Evolutionary conservation across 495 filamentous ascomycete species (phyloP).

Genomic region (Pyronema omphalodes): DNA sequence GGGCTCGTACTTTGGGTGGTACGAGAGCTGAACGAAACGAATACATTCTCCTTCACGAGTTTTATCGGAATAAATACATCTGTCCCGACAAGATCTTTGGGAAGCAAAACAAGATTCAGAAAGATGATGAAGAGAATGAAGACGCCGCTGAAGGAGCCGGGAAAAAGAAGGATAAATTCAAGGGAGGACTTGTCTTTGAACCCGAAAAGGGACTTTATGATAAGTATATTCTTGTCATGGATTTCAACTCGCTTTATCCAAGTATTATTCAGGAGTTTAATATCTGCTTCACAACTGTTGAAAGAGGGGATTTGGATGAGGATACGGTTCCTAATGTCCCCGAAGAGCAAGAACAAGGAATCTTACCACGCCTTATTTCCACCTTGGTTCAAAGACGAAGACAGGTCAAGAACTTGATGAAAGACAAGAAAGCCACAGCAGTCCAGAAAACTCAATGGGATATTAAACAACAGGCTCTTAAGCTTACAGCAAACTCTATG

Average conservation of each 20-base stretch:
- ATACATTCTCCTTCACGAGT: slow-evolving; percentile 96
- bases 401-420: slow-evolving; percentile 92
- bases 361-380: slow-evolving; percentile 76
- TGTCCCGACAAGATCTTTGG: slow-evolving; percentile 79
- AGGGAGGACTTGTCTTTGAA: slow-evolving; percentile 94
- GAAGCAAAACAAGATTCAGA: slow-evolving; percentile 34
- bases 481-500: slow-evolving; percentile 98
- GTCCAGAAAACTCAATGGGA: slow-evolving; percentile 64
- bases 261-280: slow-evolving; percentile 99
- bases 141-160: slow-evolving; percentile 49
- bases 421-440: slow-evolving; percentile 66
- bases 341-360: slow-evolving; percentile 51
- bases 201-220: slow-evolving; percentile 95
- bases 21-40: slow-evolving; percentile 95
- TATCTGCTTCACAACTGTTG: slow-evolving; percentile 96
- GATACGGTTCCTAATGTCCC: slow-evolving; percentile 64
- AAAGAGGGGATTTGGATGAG: slow-evolving; percentile 53
- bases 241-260: slow-evolving; percentile 97
- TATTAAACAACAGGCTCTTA: slow-evolving; percentile 89
- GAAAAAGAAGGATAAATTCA: slow-evolving; percentile 97
- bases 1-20: slow-evolving; percentile 87
- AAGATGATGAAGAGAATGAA: slow-evolving; percentile 41
- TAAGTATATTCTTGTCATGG: slow-evolving; percentile 94
- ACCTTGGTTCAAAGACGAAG: slow-evolving; percentile 72
- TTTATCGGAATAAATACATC: slow-evolving; percentile 88